phyloP scores from a whole-genome alignment of 2,329 filamentous ascomycete genomes.

The Fusarium sp. region DNA sequence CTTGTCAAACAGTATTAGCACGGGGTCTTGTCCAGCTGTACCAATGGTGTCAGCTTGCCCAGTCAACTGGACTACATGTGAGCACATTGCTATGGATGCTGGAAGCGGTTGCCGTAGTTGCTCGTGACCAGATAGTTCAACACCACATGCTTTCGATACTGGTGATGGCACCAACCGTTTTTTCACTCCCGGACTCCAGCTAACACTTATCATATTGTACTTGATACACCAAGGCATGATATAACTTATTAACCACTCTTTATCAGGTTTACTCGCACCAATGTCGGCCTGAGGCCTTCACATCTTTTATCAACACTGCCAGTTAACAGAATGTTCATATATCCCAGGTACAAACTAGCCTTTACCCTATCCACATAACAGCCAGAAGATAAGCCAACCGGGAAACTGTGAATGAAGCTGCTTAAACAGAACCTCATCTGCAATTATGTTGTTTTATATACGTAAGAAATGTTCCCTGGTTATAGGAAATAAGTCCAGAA shows the following conservation, averaged over 20 bases:
- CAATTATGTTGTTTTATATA: neutral
- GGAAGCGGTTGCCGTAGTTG: neutral
- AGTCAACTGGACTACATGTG: constrained; percentile 1
- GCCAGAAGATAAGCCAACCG: neutral
- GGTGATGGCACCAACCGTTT: neutral
- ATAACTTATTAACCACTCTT: neutral
- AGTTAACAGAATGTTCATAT: neutral
- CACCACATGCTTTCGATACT: neutral
- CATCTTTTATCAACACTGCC: neutral
- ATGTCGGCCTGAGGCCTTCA: neutral
- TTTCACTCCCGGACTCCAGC: neutral
- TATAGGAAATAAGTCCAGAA: neutral
- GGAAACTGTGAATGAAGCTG: neutral
- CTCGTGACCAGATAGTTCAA: neutral
- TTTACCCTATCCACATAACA: neutral
- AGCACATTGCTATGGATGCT: neutral
- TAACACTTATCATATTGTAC: neutral
- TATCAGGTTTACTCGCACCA: constrained; percentile 4
- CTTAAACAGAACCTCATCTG: neutral
- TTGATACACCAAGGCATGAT: neutral
- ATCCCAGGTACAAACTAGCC: constrained; percentile 13
- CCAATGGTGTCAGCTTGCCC: constrained; percentile 22
- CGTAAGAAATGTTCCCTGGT: neutral
- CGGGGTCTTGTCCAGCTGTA: constrained; percentile 15
- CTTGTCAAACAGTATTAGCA: constrained; percentile 38